A percentile compares a stretch with the other conserved stretches of the same genome.
Evolutionary conservation across 352 stramenopile genomes (phyloP).

Genomic region (Phytophthora vignae): DNA sequence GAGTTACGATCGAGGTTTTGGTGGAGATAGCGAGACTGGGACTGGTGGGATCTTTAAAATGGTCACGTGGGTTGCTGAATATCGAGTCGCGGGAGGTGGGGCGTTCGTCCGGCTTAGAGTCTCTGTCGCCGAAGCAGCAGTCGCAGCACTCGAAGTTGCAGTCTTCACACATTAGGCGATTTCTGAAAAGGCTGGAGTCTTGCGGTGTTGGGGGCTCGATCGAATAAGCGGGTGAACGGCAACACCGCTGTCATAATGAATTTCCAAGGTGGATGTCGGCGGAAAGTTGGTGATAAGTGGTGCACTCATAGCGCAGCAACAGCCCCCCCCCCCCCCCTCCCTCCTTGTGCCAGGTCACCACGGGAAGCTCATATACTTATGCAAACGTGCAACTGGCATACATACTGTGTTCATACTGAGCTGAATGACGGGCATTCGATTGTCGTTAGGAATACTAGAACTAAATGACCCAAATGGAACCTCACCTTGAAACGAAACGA

Average conservation of each 20-base stretch:
- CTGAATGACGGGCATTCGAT: no score
- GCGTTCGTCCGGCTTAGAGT: background rate
- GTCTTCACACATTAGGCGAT: background rate
- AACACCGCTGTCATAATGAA: background rate
- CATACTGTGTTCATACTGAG: no score
- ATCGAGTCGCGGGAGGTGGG: background rate
- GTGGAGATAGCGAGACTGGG: background rate
- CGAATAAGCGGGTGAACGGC: background rate
- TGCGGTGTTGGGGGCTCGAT: background rate
- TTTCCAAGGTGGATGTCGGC: background rate
- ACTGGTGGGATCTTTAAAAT: background rate
- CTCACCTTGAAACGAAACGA: no score
- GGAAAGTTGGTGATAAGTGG: background rate
- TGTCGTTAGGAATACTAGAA: no score
- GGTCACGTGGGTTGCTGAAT: background rate
- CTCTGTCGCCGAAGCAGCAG: background rate
- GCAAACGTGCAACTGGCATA: no score
- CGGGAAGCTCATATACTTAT: no score
- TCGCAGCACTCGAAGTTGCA: background rate
- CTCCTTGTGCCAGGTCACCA: no score
- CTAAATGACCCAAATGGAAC: no score
- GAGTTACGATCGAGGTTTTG: background rate
- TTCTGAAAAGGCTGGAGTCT: background rate
- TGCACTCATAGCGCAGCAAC: background rate
- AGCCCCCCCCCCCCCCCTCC: no score